Conservation (phyloP, 2,329 filamentous ascomycete genomes). For the Pestalotiopsis fici region DNA sequence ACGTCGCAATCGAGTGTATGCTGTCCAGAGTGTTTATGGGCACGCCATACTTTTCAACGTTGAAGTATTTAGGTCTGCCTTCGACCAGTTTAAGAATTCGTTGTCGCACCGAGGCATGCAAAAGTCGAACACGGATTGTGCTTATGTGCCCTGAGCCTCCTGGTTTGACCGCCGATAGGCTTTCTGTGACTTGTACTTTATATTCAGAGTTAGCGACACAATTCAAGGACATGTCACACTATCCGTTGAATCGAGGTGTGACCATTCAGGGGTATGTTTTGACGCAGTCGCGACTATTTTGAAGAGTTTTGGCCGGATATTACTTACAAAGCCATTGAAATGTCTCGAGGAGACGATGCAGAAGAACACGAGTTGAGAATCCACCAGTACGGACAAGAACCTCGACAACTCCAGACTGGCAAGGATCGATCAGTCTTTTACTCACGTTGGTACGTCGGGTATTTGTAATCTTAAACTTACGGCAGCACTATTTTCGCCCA, state of each 20-base stretch:
- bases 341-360: slow-evolving; percentile 54
- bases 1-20: slow-evolving; percentile 64
- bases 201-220: background rate
- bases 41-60: slow-evolving; percentile 57
- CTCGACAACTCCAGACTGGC: slow-evolving; percentile 56
- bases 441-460: background rate
- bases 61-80: slow-evolving; percentile 59
- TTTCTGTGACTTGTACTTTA: slow-evolving; percentile 58
- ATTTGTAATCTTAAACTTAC: slow-evolving; percentile 20
- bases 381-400: slow-evolving; percentile 67
- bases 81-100: slow-evolving; percentile 60
- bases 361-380: slow-evolving; percentile 61
- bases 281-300: too few species aligned
- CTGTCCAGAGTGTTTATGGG: slow-evolving; percentile 68
- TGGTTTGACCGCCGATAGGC: slow-evolving; percentile 58
- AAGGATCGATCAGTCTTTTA: background rate
- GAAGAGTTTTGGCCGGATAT: too few species aligned
- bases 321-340: slow-evolving; percentile 30
- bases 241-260: too few species aligned
- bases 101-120: slow-evolving; percentile 65
- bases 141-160: slow-evolving; percentile 63
- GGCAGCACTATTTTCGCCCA: slow-evolving; percentile 43
- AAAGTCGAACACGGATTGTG: slow-evolving; percentile 63
- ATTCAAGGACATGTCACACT: too few species aligned
- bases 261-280: too few species aligned